phyloP scores from a whole-genome alignment of 1,284 basidiomycete species.

The Ceratobasidium sp. region DNA sequence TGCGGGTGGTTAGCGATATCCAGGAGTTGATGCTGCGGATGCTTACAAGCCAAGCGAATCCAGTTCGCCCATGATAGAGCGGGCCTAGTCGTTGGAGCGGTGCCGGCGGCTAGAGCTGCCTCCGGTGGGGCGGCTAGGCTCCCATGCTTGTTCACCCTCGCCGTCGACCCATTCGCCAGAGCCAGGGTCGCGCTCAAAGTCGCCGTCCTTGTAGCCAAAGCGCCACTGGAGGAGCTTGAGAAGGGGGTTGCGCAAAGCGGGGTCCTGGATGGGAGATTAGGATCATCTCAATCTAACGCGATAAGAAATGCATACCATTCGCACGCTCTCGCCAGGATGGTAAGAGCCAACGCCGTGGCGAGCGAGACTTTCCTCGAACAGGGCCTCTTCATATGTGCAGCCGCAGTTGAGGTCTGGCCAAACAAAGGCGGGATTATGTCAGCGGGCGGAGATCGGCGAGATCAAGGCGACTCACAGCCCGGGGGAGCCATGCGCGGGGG shows the following conservation, averaged over 20 bases:
- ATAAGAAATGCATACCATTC: slow-evolving; percentile 63
- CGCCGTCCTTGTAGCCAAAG: slow-evolving; percentile 82
- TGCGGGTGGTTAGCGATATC: not conserved
- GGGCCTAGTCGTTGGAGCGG: slow-evolving; percentile 19
- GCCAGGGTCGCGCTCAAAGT: slow-evolving; percentile 66
- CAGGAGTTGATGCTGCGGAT: not conserved
- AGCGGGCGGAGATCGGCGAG: not conserved
- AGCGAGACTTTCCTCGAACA: slow-evolving; percentile 83
- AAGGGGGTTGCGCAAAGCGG: slow-evolving; percentile 79
- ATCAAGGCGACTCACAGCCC: slow-evolving; percentile 56
- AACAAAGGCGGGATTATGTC: slow-evolving; percentile 29
- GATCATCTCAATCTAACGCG: slow-evolving; percentile 4
- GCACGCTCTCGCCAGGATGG: slow-evolving; percentile 80
- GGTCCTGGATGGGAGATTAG: slow-evolving; percentile 59
- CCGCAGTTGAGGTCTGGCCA: slow-evolving; percentile 74
- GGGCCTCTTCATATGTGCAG: slow-evolving; percentile 80
- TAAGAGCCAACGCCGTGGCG: slow-evolving; percentile 81
- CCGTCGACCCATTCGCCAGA: slow-evolving; percentile 48
- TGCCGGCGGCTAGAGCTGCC: slow-evolving; percentile 24
- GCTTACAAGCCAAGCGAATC: slow-evolving; percentile 23
- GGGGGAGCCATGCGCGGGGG: slow-evolving; percentile 83
- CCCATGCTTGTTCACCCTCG: slow-evolving; percentile 49
- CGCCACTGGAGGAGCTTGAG: slow-evolving; percentile 73
- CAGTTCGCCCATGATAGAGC: not conserved
- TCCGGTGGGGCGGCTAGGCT: not conserved